Conservation (phyloP, 495 filamentous ascomycete species). For the Penicillium waksmanii region DNA sequence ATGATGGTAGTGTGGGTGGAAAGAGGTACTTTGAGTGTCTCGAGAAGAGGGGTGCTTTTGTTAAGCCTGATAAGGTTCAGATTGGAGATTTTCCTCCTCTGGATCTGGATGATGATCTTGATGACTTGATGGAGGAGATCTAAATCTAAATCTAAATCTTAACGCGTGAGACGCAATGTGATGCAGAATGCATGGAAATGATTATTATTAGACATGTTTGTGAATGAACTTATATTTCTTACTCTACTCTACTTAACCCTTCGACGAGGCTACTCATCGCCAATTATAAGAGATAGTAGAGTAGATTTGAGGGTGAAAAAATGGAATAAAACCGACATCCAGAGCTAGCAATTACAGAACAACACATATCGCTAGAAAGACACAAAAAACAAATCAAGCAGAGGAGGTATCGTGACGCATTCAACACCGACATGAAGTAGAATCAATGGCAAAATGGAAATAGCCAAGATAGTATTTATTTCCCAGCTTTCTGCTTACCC, state of each 20-base stretch:
- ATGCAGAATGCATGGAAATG: background rate
- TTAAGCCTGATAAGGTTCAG: slow-evolving; percentile 87
- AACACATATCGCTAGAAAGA: slow-evolving; percentile 30
- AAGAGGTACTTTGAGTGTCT: slow-evolving; percentile 75
- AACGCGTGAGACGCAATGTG: background rate
- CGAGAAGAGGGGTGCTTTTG: slow-evolving; percentile 79
- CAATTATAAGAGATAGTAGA: slow-evolving; percentile 16
- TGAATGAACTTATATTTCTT: background rate
- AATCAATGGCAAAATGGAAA: slow-evolving; percentile 4
- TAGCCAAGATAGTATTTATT: slow-evolving; percentile 10
- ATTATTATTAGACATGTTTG: background rate
- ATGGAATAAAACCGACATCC: background rate
- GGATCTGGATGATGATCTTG: slow-evolving; percentile 56
- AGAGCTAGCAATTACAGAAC: background rate
- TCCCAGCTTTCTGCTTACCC: slow-evolving; percentile 43
- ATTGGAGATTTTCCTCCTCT: slow-evolving; percentile 80
- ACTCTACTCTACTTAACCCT: background rate
- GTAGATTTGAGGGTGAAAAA: background rate
- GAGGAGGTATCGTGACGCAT: slow-evolving; percentile 28
- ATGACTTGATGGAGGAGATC: slow-evolving; percentile 89
- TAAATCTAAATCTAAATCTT: slow-evolving; percentile 54
- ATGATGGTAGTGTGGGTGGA: slow-evolving; percentile 82
- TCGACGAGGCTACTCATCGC: background rate
- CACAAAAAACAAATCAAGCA: slow-evolving; percentile 15
- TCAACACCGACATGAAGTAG: slow-evolving; percentile 18